Percentiles rank a stretch among this genome's conserved stretches.
phyloP scores from a whole-genome alignment of 176 grass and related monocot genomes.

The Eleusine coracana region DNA sequence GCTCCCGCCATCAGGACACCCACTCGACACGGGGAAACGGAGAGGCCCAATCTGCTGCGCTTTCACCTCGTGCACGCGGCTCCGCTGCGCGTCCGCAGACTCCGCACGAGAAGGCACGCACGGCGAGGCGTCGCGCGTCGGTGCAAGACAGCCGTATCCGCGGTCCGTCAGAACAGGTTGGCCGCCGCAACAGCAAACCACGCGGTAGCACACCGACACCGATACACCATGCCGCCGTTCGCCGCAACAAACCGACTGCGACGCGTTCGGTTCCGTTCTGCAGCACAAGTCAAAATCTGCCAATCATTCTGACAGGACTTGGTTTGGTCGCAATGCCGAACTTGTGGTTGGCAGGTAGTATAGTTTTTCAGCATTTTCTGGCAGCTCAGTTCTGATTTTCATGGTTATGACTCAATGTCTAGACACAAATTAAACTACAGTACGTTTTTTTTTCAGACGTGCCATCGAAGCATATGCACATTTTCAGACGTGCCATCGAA shows the following conservation, averaged over 20 bases:
- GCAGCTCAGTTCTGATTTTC: neutral
- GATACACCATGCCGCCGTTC: neutral
- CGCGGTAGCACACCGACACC: neutral
- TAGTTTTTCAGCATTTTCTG: neutral
- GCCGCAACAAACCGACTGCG: neutral
- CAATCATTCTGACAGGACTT: neutral
- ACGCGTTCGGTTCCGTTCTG: neutral
- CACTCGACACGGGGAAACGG: neutral
- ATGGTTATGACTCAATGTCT: too few relatives aligned
- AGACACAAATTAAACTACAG: too few relatives aligned
- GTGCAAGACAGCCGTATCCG: neutral
- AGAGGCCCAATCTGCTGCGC: neutral
- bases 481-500: neutral
- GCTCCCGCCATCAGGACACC: neutral
- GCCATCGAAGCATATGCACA: too few relatives aligned
- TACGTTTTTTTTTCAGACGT: too few relatives aligned
- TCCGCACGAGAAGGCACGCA: neutral
- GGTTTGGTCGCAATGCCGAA: neutral
- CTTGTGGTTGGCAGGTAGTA: neutral
- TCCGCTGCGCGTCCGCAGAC: neutral
- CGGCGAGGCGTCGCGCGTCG: neutral
- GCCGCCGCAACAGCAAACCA: conserved; percentile 2
- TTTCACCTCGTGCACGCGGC: neutral
- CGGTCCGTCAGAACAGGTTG: neutral
- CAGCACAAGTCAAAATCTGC: neutral